A percentile compares a stretch with the other conserved stretches of the same genome.
These are phyloP conservation scores for Penicillium diatomitis DNA, from an alignment of 495 filamentous ascomycete genomes.

Conservation along the genomic window DNA sequence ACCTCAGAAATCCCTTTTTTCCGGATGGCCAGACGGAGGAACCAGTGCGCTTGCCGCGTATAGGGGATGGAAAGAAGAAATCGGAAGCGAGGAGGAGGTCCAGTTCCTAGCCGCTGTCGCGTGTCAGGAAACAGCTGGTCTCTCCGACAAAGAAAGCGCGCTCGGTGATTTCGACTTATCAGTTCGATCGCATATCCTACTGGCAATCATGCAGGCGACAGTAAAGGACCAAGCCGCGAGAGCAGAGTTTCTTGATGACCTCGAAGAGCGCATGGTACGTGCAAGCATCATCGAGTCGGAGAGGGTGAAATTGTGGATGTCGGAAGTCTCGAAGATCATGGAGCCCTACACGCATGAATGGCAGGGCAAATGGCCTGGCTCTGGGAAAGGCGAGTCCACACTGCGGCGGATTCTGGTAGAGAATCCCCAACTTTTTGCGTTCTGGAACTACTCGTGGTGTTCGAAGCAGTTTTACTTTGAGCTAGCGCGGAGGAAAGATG, in stretches of 20 bases:
- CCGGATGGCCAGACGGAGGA: slow-evolving; percentile 15
- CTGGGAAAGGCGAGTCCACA: slow-evolving; percentile 13
- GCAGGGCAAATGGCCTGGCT: slow-evolving; percentile 17
- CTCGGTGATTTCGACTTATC: slow-evolving; percentile 17
- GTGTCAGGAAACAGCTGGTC: slow-evolving; percentile 13
- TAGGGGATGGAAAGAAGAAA: slow-evolving; percentile 18
- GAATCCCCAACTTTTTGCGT: slow-evolving; percentile 20
- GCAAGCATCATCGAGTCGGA: slow-evolving; percentile 13
- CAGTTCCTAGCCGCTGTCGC: slow-evolving; percentile 18
- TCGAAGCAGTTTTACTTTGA: slow-evolving; percentile 18
- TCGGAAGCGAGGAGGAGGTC: slow-evolving; percentile 19
- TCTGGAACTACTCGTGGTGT: slow-evolving; percentile 12
- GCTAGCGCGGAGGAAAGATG: slow-evolving; percentile 7
- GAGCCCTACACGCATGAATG: slow-evolving; percentile 18
- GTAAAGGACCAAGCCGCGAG: slow-evolving; percentile 10
- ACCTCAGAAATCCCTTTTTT: no score
- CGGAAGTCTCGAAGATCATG: slow-evolving; percentile 15
- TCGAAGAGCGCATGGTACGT: slow-evolving; percentile 15
- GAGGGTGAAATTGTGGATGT: slow-evolving; percentile 13
- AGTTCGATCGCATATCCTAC: slow-evolving; percentile 18
- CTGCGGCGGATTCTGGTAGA: slow-evolving; percentile 19
- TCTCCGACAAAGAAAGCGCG: slow-evolving; percentile 3
- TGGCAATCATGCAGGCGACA: slow-evolving; percentile 17
- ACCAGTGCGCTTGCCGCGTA: slow-evolving; percentile 10
- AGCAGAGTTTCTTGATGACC: slow-evolving; percentile 12